Base-by-base conservation (phyloP, 2,329 filamentous ascomycete genomes). In the Nemania bipapillata region DNA sequence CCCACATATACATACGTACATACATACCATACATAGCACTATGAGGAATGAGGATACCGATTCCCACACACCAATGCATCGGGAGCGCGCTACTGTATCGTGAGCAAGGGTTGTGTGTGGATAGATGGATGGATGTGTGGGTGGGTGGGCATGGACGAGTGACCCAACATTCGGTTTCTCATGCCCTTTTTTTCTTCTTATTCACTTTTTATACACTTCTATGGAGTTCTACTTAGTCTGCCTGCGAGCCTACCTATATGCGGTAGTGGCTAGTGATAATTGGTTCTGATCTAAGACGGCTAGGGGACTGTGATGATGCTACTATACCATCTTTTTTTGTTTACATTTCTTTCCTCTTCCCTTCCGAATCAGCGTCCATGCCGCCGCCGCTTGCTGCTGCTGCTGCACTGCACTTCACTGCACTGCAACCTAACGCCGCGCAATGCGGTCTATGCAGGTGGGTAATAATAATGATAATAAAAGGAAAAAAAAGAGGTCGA, bases 31-130 rank as follows among this genome's bases (percentile, higher is more conserved):
- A n/a, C 42, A 24, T 54, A 54, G 42, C 64, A 63, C 66, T 54
- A 56, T 61, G 62, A 50, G 64, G 45, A 68, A 56, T 63, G 63
- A 54, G 65, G 45, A 70, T 57, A 55, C 42, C 57, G 57, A 68
- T 63, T 74, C 66, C 71, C 72, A 73, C 72, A 74, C 71, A 74
- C 74, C 73, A 75, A 74, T 74, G 68, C 69, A 65, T 72, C 74
- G 74, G 75, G 70, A 75, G 70, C 69, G 71, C 74, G 66, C 74
- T 74, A 75, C 71, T 70, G 71, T 70, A 65, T 57, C 54, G 59
- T 63, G 50, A 58, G 57, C 69, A 65, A 70, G 57, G 65, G 52
- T 57, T 12, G 45, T 4, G 30, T 26, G 52, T 58, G 26, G 45
- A 52, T 63, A 54, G 45, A 47, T 62, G 53, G 42, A 17, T 17